phyloP scores from a whole-genome alignment of 768 basidiomycete species.

The Auriscalpium microsporum region DNA sequence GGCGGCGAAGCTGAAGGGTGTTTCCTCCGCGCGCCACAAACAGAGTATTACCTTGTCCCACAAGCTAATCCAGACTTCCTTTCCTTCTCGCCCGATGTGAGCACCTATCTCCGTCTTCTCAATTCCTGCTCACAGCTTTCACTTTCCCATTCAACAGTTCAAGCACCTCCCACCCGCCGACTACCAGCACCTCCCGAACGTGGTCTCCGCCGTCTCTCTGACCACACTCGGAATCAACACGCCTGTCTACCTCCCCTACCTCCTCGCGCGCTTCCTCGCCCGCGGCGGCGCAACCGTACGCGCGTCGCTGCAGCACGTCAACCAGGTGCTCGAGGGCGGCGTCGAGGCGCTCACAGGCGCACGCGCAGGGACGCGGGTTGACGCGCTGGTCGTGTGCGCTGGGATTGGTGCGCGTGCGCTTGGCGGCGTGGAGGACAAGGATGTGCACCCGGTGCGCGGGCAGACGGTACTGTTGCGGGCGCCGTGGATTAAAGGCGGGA shows the following conservation, averaged over 20 bases:
- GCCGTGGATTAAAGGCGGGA: slow-evolving; percentile 46
- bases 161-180: slow-evolving; percentile 32
- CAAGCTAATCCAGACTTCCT: slow-evolving; percentile 30
- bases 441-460: slow-evolving; percentile 39
- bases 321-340: slow-evolving; percentile 61
- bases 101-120: background rate
- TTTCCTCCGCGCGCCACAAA: slow-evolving; percentile 58
- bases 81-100: slow-evolving; percentile 27
- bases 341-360: slow-evolving; percentile 15
- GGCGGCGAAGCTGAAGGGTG: slow-evolving; percentile 46
- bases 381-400: slow-evolving; percentile 61
- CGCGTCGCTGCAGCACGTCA: slow-evolving; percentile 56
- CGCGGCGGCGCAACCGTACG: slow-evolving; percentile 57
- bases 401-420: slow-evolving; percentile 52
- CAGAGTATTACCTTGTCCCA: slow-evolving; percentile 44
- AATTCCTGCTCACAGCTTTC: slow-evolving; percentile 20
- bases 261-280: slow-evolving; percentile 47
- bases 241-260: slow-evolving; percentile 53
- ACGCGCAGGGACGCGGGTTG: slow-evolving; percentile 15
- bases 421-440: slow-evolving; percentile 43
- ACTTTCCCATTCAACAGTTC: slow-evolving; percentile 26
- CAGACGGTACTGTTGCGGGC: slow-evolving; percentile 37
- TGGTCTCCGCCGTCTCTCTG: slow-evolving; percentile 48
- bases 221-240: slow-evolving; percentile 63
- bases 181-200: slow-evolving; percentile 27